Conservation (phyloP, 805 yeast species). For the Wickerhamiella nectarea region DNA sequence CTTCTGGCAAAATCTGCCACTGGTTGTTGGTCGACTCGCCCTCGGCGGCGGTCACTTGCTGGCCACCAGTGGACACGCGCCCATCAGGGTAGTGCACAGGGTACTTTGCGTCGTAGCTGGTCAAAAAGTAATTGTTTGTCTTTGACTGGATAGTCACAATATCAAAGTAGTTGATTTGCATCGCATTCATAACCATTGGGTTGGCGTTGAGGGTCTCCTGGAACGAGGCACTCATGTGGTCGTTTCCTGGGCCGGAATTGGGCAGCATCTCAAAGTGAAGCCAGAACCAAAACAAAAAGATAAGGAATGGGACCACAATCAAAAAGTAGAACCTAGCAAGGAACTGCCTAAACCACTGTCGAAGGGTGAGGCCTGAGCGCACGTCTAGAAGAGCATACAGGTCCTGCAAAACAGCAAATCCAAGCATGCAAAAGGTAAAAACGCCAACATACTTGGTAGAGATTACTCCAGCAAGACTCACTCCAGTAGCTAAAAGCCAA, state of each 20-base stretch:
- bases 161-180: slow-evolving; percentile 52
- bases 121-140: slow-evolving; percentile 48
- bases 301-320: slow-evolving; percentile 54
- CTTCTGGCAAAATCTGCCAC: slow-evolving; percentile 35
- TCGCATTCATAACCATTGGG: slow-evolving; percentile 50
- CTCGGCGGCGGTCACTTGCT: slow-evolving; percentile 86
- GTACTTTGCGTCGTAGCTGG: slow-evolving; percentile 73
- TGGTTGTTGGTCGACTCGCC: slow-evolving; percentile 79
- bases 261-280: slow-evolving; percentile 64
- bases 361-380: slow-evolving; percentile 41
- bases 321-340: slow-evolving; percentile 46
- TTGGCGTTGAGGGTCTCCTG: slow-evolving; percentile 73
- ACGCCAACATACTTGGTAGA: slow-evolving; percentile 96
- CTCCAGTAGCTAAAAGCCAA: slow-evolving; percentile 77
- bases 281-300: slow-evolving; percentile 63
- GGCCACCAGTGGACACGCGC: slow-evolving; percentile 85
- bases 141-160: slow-evolving; percentile 52
- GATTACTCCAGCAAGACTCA: slow-evolving; percentile 76
- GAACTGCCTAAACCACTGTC: slow-evolving; percentile 46
- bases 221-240: slow-evolving; percentile 76
- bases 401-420: slow-evolving; percentile 77
- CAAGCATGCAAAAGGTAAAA: slow-evolving; percentile 75
- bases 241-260: slow-evolving; percentile 85
- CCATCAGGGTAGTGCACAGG: slow-evolving; percentile 96
- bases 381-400: slow-evolving; percentile 43